Percentiles rank a stretch among this genome's conserved stretches.
Conservation (phyloP, 2,329 filamentous ascomycete genomes). For the Lachnellula hyalina region DNA sequence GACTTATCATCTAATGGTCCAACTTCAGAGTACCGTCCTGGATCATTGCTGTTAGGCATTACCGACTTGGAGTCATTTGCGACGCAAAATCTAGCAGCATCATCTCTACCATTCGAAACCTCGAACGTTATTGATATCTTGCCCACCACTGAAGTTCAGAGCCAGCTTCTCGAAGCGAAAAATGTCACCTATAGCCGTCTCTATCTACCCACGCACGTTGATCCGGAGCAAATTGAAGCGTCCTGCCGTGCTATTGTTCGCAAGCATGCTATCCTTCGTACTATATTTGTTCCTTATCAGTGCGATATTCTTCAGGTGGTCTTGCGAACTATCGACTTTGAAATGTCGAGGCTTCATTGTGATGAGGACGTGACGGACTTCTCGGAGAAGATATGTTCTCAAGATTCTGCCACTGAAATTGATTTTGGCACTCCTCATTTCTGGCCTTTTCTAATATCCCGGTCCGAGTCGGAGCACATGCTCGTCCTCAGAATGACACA, state of each 20-base stretch:
- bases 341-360: background rate
- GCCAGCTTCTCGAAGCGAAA: background rate
- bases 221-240: background rate
- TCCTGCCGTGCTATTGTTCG: slow-evolving; percentile 1
- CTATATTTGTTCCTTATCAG: slow-evolving; percentile 4
- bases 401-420: background rate
- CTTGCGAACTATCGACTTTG: slow-evolving; percentile 16
- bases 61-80: background rate
- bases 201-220: slow-evolving; percentile 2
- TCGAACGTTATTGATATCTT: slow-evolving; percentile 4
- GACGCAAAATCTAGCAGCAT: background rate
- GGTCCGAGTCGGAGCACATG: background rate
- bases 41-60: background rate
- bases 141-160: slow-evolving; percentile 2
- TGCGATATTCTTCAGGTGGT: slow-evolving; percentile 30
- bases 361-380: background rate
- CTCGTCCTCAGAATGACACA: background rate
- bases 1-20: background rate
- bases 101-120: background rate
- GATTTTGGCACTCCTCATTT: background rate
- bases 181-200: background rate
- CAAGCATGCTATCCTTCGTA: slow-evolving; percentile 4
- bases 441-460: background rate
- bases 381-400: background rate
- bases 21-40: background rate